Evolutionary conservation across 495 filamentous ascomycete species (phyloP), one percentile per base, ranked within the genome.

Genomic region (Penicillium simplicissimum): DNA sequence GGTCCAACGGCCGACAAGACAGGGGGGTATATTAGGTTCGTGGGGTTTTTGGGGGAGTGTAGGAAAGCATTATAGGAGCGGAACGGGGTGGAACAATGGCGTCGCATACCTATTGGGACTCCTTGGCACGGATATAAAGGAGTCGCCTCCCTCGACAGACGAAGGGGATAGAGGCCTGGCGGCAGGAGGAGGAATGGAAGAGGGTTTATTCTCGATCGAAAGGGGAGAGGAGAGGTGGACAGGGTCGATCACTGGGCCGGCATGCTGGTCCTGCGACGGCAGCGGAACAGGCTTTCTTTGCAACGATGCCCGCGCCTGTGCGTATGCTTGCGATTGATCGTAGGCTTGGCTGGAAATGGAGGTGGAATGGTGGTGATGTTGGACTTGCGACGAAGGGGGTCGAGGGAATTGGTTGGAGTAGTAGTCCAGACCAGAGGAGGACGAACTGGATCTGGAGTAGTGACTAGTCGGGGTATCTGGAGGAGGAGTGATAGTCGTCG

Each of bases 101-200:
- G 21, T 60, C 59, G 64, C 79, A 75, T 79, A 81, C 79, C 75
- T 77, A 63, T 79, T 75, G 19, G 72, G 60, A 64, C 77, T 70
- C 65, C 71, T 74, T 67, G 72, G 71, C 49, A 70, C 61, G 58
- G 70, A 74, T 71, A 68, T 67, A 31, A 67, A 68, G 51, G 67
- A 63, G 52, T 42, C 37, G 23, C 72, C 72, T 61, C 69, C 77
- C 63, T 69, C 63, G 63, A 73, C 69, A 52, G 64, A 68, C 17
- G 68, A 66, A 49, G 69, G 67, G 33, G 65, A 67, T 52, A 57
- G 56, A 58, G 60, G 49, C 61, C 57, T 63, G 38, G 57, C 35
- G 34, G 62, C 59, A 62, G 69, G 63, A 49, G 67, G 48, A 53
- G 69, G 65, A 66, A 70, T 66, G 45, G 66, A 57, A 58, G 65